phyloP scores from a whole-genome alignment of 225 moss, liverwort and hornwort species.

The Polytrichum commune region DNA sequence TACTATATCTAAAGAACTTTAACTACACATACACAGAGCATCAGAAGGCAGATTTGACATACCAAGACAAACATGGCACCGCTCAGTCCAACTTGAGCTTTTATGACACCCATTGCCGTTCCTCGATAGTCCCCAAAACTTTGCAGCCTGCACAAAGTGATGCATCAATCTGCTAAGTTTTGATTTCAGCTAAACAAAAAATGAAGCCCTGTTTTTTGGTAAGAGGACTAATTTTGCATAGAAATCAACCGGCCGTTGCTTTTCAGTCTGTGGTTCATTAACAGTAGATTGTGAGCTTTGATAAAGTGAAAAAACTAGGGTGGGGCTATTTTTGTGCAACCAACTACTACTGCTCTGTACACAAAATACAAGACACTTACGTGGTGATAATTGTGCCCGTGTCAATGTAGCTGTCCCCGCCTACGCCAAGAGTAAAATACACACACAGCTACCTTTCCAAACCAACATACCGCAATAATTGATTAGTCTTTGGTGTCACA shows the following conservation, averaged over 20 bases:
- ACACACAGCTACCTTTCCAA: slow-evolving; percentile 67
- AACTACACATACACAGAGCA: background rate
- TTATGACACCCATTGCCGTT: slow-evolving; percentile 56
- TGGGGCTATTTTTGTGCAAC: no score
- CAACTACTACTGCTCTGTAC: no score
- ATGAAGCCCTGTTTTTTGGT: no score
- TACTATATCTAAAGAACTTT: no score
- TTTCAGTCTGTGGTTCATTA: no score
- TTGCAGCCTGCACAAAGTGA: slow-evolving; percentile 38
- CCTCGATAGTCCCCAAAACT: slow-evolving; percentile 58
- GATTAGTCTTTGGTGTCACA: slow-evolving; percentile 20
- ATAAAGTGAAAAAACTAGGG: no score
- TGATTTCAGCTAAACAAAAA: no score
- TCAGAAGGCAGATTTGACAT: slow-evolving; percentile 2
- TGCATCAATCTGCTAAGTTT: no score
- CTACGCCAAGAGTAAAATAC: slow-evolving; percentile 57
- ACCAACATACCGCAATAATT: slow-evolving; percentile 32
- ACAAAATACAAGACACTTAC: slow-evolving; percentile 23
- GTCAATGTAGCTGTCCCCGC: slow-evolving; percentile 66
- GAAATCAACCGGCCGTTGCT: no score
- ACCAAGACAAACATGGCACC: slow-evolving; percentile 68
- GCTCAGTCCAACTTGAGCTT: slow-evolving; percentile 68
- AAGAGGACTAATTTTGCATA: no score
- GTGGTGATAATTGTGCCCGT: slow-evolving; percentile 62
- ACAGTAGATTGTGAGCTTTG: no score